phyloP scores from a whole-genome alignment of 2,329 filamentous ascomycete species.

The Alternaria dauci region DNA sequence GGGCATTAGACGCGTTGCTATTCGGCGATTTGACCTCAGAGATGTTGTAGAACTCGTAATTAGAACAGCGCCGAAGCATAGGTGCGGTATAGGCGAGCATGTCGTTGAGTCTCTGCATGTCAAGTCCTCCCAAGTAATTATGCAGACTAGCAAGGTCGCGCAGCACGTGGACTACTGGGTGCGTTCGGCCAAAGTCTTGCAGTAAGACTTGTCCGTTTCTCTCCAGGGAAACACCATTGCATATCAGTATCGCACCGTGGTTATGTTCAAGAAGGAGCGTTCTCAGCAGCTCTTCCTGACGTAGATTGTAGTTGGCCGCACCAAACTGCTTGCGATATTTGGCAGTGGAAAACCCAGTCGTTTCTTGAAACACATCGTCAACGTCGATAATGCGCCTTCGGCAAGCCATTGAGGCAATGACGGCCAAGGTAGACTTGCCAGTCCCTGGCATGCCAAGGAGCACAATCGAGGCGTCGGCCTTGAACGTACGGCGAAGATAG shows the following conservation, averaged over 20 bases:
- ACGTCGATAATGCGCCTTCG: conserved; percentile 73
- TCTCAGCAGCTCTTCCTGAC: conserved; percentile 69
- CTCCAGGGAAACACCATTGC: conserved; percentile 74
- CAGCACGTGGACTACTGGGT: conserved; percentile 75
- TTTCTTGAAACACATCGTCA: conserved; percentile 72
- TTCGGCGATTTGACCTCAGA: conserved; percentile 60
- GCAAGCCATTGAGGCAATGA: conserved; percentile 77
- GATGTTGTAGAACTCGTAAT: conserved; percentile 79
- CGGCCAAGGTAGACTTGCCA: conserved; percentile 77
- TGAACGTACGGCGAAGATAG: conserved; percentile 56
- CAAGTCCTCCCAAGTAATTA: conserved; percentile 64
- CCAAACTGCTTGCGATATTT: conserved; percentile 71
- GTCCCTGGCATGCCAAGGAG: conserved; percentile 76
- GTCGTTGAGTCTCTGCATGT: conserved; percentile 64
- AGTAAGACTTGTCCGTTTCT: conserved; percentile 68
- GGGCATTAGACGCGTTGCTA: conserved; percentile 26
- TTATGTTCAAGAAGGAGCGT: conserved; percentile 67
- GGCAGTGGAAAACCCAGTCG: conserved; percentile 68
- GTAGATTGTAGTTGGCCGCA: conserved; percentile 67
- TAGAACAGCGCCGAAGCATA: conserved; percentile 72
- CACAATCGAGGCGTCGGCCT: conserved; percentile 72
- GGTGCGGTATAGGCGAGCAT: conserved; percentile 66
- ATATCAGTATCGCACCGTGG: conserved; percentile 73
- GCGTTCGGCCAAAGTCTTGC: conserved; percentile 67
- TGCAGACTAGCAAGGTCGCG: conserved; percentile 72